Percentiles rank a stretch among this genome's conserved stretches.
These are phyloP conservation scores for Magnaporthiopsis incrustans DNA, from an alignment of 2,329 filamentous ascomycete genomes.

Conservation along the genomic window DNA sequence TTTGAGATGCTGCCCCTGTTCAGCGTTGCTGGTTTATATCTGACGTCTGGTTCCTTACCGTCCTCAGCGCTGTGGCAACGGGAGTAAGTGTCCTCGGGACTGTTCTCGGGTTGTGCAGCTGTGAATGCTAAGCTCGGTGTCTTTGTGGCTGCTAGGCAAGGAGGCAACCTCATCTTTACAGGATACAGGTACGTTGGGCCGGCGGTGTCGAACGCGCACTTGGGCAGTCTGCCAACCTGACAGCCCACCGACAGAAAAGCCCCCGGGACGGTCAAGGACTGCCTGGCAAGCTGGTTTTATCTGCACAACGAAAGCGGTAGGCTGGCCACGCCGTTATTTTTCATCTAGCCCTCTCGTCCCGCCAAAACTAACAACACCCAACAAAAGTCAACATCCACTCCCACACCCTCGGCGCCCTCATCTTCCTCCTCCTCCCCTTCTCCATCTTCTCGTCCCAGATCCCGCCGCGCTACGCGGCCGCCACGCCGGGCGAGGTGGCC, in stretches of 20 bases:
- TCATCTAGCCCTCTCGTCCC: background rate
- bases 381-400: constrained; percentile 35
- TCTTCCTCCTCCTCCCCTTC: constrained; percentile 30
- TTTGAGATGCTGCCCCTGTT: background rate
- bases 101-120: background rate
- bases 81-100: constrained; percentile 5
- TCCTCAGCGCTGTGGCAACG: constrained; percentile 8
- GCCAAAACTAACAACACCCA: background rate
- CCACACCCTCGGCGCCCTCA: constrained; percentile 30
- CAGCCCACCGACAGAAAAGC: constrained; percentile 13
- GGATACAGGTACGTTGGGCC: constrained; percentile 19
- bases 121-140: no score
- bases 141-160: constrained; percentile 14
- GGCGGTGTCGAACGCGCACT: no score
- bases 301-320: constrained; percentile 21
- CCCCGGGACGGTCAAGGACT: constrained; percentile 17
- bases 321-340: background rate
- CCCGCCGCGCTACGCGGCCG: constrained; percentile 26
- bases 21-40: background rate
- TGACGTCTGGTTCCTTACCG: background rate
- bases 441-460: constrained; percentile 28
- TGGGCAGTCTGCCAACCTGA: background rate
- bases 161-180: constrained; percentile 27
- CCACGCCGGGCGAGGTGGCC: constrained; percentile 27
- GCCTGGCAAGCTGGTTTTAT: constrained; percentile 18